Percentiles rank a stretch among this genome's conserved stretches.
Conservation (phyloP, 2,329 filamentous ascomycete genomes). For the Colletotrichum camelliae region DNA sequence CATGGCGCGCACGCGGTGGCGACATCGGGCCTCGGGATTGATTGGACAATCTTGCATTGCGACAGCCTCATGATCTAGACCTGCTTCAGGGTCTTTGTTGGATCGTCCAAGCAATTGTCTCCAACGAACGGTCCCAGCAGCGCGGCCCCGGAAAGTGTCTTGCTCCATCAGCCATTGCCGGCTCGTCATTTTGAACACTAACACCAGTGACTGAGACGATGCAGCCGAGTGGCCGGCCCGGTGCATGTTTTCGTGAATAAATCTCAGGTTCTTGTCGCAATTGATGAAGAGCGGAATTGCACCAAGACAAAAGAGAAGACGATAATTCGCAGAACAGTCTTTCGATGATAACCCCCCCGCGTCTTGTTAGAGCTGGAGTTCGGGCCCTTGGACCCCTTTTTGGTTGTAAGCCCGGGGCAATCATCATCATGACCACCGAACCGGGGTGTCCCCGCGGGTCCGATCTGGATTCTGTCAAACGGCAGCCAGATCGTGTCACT, state of each 20-base stretch:
- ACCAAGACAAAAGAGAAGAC: neutral
- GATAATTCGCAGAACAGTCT: neutral
- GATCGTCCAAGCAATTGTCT: neutral
- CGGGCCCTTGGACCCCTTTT: neutral
- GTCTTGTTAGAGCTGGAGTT: neutral
- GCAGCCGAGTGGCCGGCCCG: neutral
- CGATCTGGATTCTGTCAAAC: slow-evolving; percentile 19
- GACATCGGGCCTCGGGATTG: neutral
- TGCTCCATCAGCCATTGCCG: neutral
- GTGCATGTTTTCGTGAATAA: neutral
- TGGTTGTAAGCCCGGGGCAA: neutral
- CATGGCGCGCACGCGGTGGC: neutral
- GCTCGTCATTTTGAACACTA: neutral
- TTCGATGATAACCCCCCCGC: neutral
- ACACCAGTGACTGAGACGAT: neutral
- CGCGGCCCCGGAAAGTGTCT: neutral
- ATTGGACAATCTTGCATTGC: neutral
- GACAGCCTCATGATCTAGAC: slow-evolving; percentile 17
- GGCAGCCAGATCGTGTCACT: slow-evolving; percentile 11
- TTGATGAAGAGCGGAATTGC: neutral
- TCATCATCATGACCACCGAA: neutral
- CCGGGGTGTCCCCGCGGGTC: neutral
- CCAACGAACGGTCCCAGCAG: neutral
- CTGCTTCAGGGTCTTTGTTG: neutral
- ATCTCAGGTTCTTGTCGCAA: neutral